phyloP scores from a whole-genome alignment of 768 basidiomycete species.

The Porphyrellus cyaneotinctus region DNA sequence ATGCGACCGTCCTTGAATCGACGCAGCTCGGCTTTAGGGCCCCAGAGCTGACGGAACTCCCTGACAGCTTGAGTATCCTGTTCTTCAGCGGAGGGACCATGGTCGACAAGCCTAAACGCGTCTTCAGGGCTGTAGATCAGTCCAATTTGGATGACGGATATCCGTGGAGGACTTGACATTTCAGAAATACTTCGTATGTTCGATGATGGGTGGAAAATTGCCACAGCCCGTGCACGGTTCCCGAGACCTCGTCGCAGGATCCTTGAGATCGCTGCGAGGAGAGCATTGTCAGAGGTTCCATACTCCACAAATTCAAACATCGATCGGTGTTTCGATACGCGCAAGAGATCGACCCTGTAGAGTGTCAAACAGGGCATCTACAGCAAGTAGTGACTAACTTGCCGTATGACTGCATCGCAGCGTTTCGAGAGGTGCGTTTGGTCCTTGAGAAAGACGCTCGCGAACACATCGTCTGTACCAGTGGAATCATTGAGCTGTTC shows the following conservation, averaged over 20 bases:
- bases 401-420: conserved; percentile 74
- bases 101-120: conserved; percentile 85
- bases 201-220: conserved; percentile 53
- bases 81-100: conserved; percentile 78
- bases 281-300: conserved; percentile 55
- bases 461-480: conserved; percentile 57
- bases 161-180: conserved; percentile 47
- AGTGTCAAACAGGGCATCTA: conserved; percentile 1
- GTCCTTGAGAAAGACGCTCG: conserved; percentile 69
- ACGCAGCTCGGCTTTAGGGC: conserved; percentile 83
- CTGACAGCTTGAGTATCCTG: conserved; percentile 45
- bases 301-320: conserved; percentile 43
- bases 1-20: conserved; percentile 97
- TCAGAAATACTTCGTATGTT: conserved; percentile 47
- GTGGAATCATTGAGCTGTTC: conserved; percentile 51
- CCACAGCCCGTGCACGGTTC: conserved; percentile 61
- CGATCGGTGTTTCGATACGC: conserved; percentile 40
- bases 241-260: conserved; percentile 66
- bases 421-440: conserved; percentile 57
- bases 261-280: conserved; percentile 49
- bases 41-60: conserved; percentile 86
- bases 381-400: conserved; percentile 17
- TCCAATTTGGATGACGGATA: conserved; percentile 61
- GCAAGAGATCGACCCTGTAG: conserved; percentile 46
- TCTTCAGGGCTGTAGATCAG: conserved; percentile 67